Evolutionary conservation across 768 basidiomycete species (phyloP), one percentile per base, ranked within the genome.

Genomic region (Auricularia auricula-judae): DNA sequence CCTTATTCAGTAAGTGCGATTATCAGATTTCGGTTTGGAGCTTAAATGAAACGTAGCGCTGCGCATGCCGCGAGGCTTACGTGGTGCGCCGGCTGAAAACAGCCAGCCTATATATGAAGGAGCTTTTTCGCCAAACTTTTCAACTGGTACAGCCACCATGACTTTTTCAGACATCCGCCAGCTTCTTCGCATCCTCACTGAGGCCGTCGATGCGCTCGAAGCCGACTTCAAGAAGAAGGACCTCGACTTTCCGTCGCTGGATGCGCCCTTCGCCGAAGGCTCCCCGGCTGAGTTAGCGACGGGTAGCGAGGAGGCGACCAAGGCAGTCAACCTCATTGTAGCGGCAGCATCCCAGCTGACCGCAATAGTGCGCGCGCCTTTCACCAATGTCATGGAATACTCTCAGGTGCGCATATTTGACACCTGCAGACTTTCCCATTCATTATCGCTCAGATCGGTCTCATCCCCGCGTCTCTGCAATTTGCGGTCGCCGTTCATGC

Each of bases 381-480:
- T 89, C 72, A 74, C 88, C 36, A 81, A 82, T 21, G 74, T 91
- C 5, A 89, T 87, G 69, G 89, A 90, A 71, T 42, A 42, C 39
- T 7, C 39, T 7, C 39, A 42, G 39, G 39, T 42, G 39, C 39
- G 39, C 12, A 7, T 42, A 42, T 42, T 42, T 42, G 29, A 29
- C 29, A 29, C 29, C 29, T 29, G 29, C 29, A 29, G 29, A 29
- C 29, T 29, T 29, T 29, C 39, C 12, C 39, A 42, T 14, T 14
- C 39, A 14, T 7, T 7, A 7, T 42, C 12, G 39, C 39, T 42
- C 12, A 42, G 39, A 42, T 42, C 39, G 12, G 39, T 14, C 12
- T 88, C 70, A 77, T 91, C n/a, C 87, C 89, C 0, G 84, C 87
- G 3, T 89, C 87, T 70, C 77, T 91, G 73, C 84, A 88, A 21